Evolutionary conservation across 148 eudicot species (phyloP), one percentile per base, ranked within the genome.

Genomic region (Silene latifolia): DNA sequence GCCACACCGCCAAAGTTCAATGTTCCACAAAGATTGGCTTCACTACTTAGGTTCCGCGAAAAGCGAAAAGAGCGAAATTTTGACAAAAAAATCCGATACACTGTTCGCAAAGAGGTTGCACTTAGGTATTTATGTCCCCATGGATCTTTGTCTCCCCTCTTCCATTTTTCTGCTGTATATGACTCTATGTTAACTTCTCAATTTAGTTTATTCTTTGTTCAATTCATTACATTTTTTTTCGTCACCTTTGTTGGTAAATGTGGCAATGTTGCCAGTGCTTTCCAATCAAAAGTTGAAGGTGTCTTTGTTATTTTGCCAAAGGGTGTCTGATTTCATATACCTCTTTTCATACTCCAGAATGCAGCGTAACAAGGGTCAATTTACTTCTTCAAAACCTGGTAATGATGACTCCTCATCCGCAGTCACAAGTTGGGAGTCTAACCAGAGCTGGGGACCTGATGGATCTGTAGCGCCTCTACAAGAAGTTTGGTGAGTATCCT

Each of bases 301-400:
- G 42, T 58, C 17, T 9, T 42, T 35, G 35, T 32, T 76, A 10
- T 27, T 20, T 27, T 67, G 47, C 21, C 14, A 10, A 8, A 23
- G 4, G n/a, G 67, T 18, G 44, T 54, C 56, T 66, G 44, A 23
- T 79, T 25, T 66, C 11, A 3, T 25, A 2, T 71, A 59, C 58
- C 62, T 8, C 29, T 29, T 42, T 24, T 14, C 39, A 62, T 65
- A 9, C 32, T 74, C 58, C 48, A 91, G 97, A 86, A 91, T 89
- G 97, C 97, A 91, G 78, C 60, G 96, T 59, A 88, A 90, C 64
- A 90, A 88, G 85, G 96, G 92, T 39, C 96, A 90, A 69, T 90
- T 90, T 79, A 87, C 96, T 59, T 88, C 92, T 69, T 84, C 90
- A 71, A 88, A 90, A 69, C 82, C 88, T 59, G 84, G 32, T 75